phyloP scores from a whole-genome alignment of 805 yeast genomes.

The Pichia rugopelliculosa region DNA sequence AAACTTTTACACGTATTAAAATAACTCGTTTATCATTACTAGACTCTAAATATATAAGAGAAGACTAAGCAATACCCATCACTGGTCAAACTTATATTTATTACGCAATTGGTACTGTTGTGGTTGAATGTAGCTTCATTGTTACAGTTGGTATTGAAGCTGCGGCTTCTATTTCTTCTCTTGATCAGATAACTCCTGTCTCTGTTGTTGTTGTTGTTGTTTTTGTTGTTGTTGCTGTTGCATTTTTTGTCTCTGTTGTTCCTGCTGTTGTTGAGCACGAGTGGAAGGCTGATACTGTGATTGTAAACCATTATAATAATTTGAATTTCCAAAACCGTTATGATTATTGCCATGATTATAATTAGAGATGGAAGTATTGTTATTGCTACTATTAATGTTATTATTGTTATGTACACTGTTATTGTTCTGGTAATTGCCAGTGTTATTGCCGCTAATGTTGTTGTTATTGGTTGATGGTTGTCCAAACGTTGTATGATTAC shows the following conservation, averaged over 20 bases:
- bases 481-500: slow-evolving; percentile 8
- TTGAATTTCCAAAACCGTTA: not conserved
- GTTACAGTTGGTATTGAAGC: not conserved
- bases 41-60: not conserved
- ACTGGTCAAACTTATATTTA: no score
- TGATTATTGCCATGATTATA: not conserved
- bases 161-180: not conserved
- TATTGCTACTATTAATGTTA: no score
- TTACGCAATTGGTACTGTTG: no score
- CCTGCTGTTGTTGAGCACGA: slow-evolving; percentile 24
- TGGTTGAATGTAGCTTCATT: no score
- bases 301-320: slow-evolving; percentile 5
- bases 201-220: not conserved
- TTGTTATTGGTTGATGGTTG: not conserved
- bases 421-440: no score
- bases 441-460: no score
- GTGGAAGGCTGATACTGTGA: slow-evolving; percentile 24
- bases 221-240: slow-evolving; percentile 7
- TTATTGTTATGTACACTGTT: no score
- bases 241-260: slow-evolving; percentile 5
- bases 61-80: not conserved
- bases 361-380: no score
- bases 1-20: not conserved
- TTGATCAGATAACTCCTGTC: not conserved
- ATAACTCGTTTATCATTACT: not conserved